Conservation (phyloP, 192 early-diverging fungal species). For the Pilobolus umbonatus region DNA sequence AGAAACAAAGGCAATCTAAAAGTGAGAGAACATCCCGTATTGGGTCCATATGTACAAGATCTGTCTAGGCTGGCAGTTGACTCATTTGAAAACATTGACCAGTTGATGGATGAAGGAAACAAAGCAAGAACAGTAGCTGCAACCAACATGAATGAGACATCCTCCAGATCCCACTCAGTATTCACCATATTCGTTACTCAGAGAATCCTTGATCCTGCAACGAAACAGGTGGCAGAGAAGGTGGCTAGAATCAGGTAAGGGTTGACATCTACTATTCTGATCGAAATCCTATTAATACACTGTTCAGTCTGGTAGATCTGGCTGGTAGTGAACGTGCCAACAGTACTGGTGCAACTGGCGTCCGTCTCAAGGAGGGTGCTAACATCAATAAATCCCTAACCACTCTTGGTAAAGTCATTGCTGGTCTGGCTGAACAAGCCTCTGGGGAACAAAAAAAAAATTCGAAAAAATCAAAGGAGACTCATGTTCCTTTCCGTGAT, state of each 20-base stretch:
- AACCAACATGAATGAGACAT: constrained; percentile 93
- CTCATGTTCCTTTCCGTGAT: constrained; percentile 86
- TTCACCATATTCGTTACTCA: constrained; percentile 73
- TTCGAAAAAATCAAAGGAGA: constrained; percentile 32
- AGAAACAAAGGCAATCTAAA: constrained; percentile 62
- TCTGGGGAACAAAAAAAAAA: constrained; percentile 35
- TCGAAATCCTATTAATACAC: not conserved
- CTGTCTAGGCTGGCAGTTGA: constrained; percentile 79
- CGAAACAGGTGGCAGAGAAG: constrained; percentile 59
- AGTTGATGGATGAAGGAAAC: constrained; percentile 75
- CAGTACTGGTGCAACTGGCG: constrained; percentile 78
- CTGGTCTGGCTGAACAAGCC: constrained; percentile 66
- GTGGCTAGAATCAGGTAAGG: constrained; percentile 64
- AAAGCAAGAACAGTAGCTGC: constrained; percentile 84
- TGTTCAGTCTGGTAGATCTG: constrained; percentile 75
- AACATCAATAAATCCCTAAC: constrained; percentile 95
- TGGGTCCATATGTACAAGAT: constrained; percentile 91
- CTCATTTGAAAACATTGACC: constrained; percentile 62
- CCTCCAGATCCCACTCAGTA: constrained; percentile 83
- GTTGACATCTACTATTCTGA: not conserved
- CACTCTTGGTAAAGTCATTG: constrained; percentile 91
- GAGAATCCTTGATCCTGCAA: constrained; percentile 41
- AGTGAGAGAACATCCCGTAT: constrained; percentile 74
- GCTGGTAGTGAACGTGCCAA: constrained; percentile 94
- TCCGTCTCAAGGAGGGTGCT: constrained; percentile 85